Evolutionary conservation across 2,329 filamentous ascomycete species (phyloP).

Genomic region (Aspergillus melleus): DNA sequence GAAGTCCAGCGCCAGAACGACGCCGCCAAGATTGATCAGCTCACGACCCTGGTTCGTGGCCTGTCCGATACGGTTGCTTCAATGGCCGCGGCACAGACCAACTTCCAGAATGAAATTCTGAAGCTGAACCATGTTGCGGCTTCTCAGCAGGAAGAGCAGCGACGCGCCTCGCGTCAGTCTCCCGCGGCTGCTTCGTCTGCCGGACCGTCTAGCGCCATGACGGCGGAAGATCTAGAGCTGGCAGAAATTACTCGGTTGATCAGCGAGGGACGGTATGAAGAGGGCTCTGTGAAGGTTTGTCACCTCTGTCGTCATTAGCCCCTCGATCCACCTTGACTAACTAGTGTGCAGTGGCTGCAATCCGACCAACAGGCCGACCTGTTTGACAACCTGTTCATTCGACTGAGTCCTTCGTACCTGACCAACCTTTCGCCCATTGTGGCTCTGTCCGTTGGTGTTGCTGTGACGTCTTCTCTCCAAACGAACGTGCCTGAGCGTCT

Average conservation of each 20-base stretch:
- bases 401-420: conserved; percentile 58
- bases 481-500: conserved; percentile 57
- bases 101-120: conserved; percentile 43
- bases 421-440: conserved; percentile 57
- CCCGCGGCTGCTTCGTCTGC: conserved; percentile 10
- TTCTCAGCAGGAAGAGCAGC: conserved; percentile 23
- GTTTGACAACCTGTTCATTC: conserved; percentile 63
- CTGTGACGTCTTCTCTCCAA: conserved; percentile 58
- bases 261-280: conserved; percentile 42
- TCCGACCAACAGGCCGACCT: conserved; percentile 58
- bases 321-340: background rate
- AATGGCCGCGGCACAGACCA: conserved; percentile 44
- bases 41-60: conserved; percentile 54
- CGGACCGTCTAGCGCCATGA: conserved; percentile 17
- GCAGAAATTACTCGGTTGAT: conserved; percentile 44
- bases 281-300: conserved; percentile 47
- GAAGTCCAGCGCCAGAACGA: conserved; percentile 56
- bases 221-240: conserved; percentile 42
- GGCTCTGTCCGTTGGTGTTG: conserved; percentile 61
- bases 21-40: conserved; percentile 60
- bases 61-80: conserved; percentile 55
- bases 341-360: conserved; percentile 56
- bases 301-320: background rate
- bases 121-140: conserved; percentile 34
- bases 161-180: conserved; percentile 18